phyloP scores from a whole-genome alignment of 1,284 basidiomycete species.

The Sparassis latifolia region DNA sequence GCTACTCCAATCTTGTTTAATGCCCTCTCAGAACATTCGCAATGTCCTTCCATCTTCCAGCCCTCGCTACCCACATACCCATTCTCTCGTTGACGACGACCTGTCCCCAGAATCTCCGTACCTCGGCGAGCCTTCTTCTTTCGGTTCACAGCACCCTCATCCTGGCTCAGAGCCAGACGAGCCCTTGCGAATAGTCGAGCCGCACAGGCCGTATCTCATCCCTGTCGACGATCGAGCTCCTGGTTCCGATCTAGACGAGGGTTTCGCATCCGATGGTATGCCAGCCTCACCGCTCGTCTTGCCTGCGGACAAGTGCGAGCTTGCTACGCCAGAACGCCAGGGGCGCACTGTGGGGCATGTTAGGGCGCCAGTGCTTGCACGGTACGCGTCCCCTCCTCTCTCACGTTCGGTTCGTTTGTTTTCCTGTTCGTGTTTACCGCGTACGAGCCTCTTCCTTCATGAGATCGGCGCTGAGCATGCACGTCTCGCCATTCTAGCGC shows the following conservation, averaged over 20 bases:
- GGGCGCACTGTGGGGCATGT: constrained; percentile 17
- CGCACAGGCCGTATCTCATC: constrained; percentile 8
- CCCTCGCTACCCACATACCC: constrained; percentile 9
- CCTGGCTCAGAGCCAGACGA: constrained; percentile 11
- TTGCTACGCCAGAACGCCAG: constrained; percentile 7
- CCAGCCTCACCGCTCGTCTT: neutral
- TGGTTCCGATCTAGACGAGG: constrained; percentile 14
- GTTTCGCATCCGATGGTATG: constrained; percentile 7
- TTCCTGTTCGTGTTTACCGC: neutral
- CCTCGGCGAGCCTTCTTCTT: constrained; percentile 8
- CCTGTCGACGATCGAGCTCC: constrained; percentile 5
- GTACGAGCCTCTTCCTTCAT: neutral
- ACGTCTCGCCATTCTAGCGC: neutral
- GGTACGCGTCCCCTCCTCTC: constrained; percentile 15
- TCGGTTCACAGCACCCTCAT: constrained; percentile 11
- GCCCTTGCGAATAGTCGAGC: constrained; percentile 11
- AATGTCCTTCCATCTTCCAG: constrained; percentile 15
- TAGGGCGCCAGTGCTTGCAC: constrained; percentile 21
- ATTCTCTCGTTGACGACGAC: constrained; percentile 9
- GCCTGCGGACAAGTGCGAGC: neutral
- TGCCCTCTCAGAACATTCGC: constrained; percentile 23
- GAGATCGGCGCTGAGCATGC: neutral
- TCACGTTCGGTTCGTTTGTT: neutral
- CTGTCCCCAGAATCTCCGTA: constrained; percentile 1
- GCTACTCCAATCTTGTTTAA: constrained; percentile 18